These are phyloP conservation scores for Saksenaea vasiformis DNA, from an alignment of 371 early-diverging fungal species.

Conservation along the genomic window DNA sequence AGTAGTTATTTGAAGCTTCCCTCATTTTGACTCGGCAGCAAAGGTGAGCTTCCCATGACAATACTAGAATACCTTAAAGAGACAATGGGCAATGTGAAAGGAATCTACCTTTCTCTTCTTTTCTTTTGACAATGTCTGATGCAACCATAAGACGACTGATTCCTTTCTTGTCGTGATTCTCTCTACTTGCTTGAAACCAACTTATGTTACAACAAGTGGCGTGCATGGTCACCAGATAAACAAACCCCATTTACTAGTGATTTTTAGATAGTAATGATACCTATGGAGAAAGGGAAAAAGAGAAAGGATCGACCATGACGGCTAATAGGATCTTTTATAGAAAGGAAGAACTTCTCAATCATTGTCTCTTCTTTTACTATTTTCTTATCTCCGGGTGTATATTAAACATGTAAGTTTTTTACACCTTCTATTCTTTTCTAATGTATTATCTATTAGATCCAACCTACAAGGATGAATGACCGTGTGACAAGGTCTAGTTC, in stretches of 20 bases:
- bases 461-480: constrained; percentile 4
- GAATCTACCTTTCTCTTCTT: not conserved
- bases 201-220: not conserved
- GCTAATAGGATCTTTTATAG: not conserved
- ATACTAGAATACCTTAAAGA: not conserved
- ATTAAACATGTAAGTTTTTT: not conserved
- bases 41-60: not conserved
- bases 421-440: not conserved
- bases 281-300: not conserved
- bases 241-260: not conserved
- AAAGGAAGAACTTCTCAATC: not conserved
- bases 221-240: constrained; percentile 1
- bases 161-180: constrained; percentile 1
- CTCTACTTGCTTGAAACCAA: not conserved
- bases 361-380: not conserved
- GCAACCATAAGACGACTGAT: not conserved
- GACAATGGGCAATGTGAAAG: not conserved
- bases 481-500: constrained; percentile 7
- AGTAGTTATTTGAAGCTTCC: not conserved
- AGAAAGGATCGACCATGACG: not conserved
- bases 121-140: not conserved
- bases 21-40: constrained; percentile 2
- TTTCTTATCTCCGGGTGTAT: not conserved
- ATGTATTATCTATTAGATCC: not conserved
- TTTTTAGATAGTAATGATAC: not conserved